Conservation (phyloP, 2,329 filamentous ascomycete genomes). For the Xylaria multiplex region DNA sequence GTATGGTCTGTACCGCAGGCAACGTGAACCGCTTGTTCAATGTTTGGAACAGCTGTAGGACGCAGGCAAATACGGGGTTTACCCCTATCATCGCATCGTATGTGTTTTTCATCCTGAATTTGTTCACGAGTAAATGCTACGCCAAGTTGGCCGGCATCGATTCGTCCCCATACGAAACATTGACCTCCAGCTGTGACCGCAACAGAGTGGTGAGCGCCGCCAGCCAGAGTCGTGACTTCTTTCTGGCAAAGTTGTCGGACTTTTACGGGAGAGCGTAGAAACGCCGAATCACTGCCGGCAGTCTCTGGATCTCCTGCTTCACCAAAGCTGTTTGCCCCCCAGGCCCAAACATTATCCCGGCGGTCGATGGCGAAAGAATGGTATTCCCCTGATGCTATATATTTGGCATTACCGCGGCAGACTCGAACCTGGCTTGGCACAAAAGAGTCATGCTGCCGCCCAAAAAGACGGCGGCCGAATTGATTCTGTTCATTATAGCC, state of each 20-base stretch:
- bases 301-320: constrained; percentile 64
- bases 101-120: constrained; percentile 57
- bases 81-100: constrained; percentile 65
- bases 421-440: not conserved
- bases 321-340: constrained; percentile 66
- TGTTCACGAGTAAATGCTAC: constrained; percentile 59
- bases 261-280: constrained; percentile 66
- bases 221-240: constrained; percentile 63
- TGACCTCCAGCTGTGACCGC: not conserved
- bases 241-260: constrained; percentile 63
- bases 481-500: not conserved
- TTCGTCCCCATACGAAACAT: constrained; percentile 50
- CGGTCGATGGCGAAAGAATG: constrained; percentile 72
- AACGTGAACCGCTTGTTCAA: constrained; percentile 59
- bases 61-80: constrained; percentile 69
- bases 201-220: constrained; percentile 70
- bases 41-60: constrained; percentile 64
- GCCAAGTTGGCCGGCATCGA: constrained; percentile 54
- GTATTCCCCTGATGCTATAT: constrained; percentile 60
- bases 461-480: not conserved
- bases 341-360: constrained; percentile 65
- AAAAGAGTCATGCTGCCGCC: not conserved
- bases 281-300: constrained; percentile 67
- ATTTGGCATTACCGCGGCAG: not conserved
- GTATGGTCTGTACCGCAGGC: constrained; percentile 70